These are phyloP conservation scores for Lachnum nothofagi DNA, from an alignment of 2,329 filamentous ascomycete genomes.

Conservation along the genomic window DNA sequence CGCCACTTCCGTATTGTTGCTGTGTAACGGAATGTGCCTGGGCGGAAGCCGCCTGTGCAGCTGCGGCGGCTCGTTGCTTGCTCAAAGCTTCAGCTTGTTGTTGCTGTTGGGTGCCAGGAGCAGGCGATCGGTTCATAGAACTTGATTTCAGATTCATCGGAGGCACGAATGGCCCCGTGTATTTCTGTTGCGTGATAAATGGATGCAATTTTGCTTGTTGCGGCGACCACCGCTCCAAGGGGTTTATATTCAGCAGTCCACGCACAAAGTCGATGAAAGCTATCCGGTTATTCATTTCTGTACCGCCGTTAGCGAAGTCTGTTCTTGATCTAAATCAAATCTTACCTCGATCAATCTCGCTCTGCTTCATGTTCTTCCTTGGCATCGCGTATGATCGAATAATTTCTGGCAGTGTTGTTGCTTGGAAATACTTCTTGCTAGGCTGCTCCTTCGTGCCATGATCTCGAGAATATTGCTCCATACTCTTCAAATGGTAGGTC, in stretches of 20 bases:
- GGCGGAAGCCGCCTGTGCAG: slow-evolving; percentile 36
- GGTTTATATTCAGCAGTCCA: slow-evolving; percentile 88
- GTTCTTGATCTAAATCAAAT: slow-evolving; percentile 15
- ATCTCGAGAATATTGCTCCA: slow-evolving; percentile 96
- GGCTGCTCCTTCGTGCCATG: slow-evolving; percentile 96
- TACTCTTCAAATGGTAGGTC: slow-evolving; percentile 87
- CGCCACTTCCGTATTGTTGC: slow-evolving; percentile 54
- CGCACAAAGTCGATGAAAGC: slow-evolving; percentile 98
- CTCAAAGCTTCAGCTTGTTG: slow-evolving; percentile 90
- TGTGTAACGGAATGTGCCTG: slow-evolving; percentile 59
- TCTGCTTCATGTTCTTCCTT: slow-evolving; percentile 97
- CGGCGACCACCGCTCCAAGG: slow-evolving; percentile 92
- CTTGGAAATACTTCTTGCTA: slow-evolving; percentile 99
- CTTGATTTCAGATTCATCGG: slow-evolving; percentile 94
- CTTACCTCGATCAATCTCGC: slow-evolving; percentile 90
- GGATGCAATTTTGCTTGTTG: slow-evolving; percentile 96
- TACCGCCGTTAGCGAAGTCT: slow-evolving; percentile 9
- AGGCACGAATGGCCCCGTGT: slow-evolving; percentile 89
- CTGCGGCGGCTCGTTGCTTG: slow-evolving; percentile 77
- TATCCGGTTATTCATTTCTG: slow-evolving; percentile 97
- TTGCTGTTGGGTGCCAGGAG: slow-evolving; percentile 90
- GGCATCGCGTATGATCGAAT: slow-evolving; percentile 98
- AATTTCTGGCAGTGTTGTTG: slow-evolving; percentile 89
- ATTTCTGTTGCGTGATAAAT: slow-evolving; percentile 98
- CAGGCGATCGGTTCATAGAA: slow-evolving; percentile 77